A percentile compares a stretch with the other conserved stretches of the same genome.
Evolutionary conservation across 2,329 filamentous ascomycete species (phyloP).

Genomic region (Penicillium sclerotigenum): DNA sequence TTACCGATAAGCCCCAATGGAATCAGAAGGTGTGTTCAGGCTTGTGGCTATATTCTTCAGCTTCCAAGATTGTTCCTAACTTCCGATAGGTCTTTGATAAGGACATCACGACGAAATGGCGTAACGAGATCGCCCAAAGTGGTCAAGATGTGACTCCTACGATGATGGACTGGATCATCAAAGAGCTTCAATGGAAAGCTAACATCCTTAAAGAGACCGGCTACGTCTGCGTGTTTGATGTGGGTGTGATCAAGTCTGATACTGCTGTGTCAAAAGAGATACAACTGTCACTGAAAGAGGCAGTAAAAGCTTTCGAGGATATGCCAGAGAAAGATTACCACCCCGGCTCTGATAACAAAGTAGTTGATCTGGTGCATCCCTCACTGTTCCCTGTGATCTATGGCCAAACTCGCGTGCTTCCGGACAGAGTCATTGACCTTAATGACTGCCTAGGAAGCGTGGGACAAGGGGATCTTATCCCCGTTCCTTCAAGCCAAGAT

Average conservation of each 20-base stretch:
- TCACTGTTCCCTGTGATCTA: conserved; percentile 47
- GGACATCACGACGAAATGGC: conserved; percentile 35
- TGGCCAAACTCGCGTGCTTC: conserved; percentile 27
- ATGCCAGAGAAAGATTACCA: conserved; percentile 64
- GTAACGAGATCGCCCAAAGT: conserved; percentile 24
- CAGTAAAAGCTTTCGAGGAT: conserved; percentile 52
- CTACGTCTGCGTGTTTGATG: conserved; percentile 47
- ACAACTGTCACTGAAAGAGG: conserved; percentile 44
- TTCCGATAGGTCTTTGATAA: conserved; percentile 34
- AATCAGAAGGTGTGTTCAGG: conserved; percentile 34
- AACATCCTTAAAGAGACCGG: conserved; percentile 38
- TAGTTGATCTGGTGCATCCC: conserved; percentile 65
- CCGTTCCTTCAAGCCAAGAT: not conserved
- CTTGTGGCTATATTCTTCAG: not conserved
- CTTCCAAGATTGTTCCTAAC: not conserved
- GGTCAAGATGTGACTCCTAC: conserved; percentile 29
- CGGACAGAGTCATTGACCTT: conserved; percentile 16
- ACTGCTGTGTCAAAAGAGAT: conserved; percentile 42
- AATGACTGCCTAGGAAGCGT: conserved; percentile 25
- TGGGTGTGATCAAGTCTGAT: conserved; percentile 55
- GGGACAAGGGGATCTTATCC: conserved; percentile 15
- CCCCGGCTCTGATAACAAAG: conserved; percentile 55
- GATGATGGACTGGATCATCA: conserved; percentile 43
- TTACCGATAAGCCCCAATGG: conserved; percentile 47
- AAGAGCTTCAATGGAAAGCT: conserved; percentile 53